Percentiles rank a stretch among this genome's conserved stretches.
These are phyloP conservation scores for Cunninghamia lanceolata DNA, from an alignment of 75 land plant species.

Conservation along the genomic window DNA sequence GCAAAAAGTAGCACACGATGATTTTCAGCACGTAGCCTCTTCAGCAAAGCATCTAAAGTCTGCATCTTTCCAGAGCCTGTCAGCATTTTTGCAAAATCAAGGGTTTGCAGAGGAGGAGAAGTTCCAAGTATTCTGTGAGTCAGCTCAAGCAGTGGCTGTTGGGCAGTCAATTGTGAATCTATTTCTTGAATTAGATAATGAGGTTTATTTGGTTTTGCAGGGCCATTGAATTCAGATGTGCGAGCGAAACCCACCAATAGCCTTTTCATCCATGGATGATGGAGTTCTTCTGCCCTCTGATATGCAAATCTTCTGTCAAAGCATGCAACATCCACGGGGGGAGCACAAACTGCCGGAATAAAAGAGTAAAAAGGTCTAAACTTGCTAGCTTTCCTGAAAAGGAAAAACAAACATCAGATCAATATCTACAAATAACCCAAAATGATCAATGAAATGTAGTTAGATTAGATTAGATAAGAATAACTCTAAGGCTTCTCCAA, in stretches of 20 bases:
- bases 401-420: too few relatives aligned
- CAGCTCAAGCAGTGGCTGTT: constrained; percentile 60
- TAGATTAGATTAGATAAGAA: constrained; percentile 51
- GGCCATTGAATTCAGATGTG: constrained; percentile 90
- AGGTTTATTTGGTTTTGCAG: constrained; percentile 52
- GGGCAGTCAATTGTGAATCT: constrained; percentile 37
- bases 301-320: constrained; percentile 84
- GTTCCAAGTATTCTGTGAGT: constrained; percentile 89
- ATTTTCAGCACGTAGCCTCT: constrained; percentile 72
- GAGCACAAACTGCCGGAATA: constrained; percentile 82
- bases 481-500: constrained; percentile 23
- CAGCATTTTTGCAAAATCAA: constrained; percentile 94
- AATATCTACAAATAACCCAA: neutral
- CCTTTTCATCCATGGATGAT: constrained; percentile 82
- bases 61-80: constrained; percentile 96
- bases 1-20: constrained; percentile 96
- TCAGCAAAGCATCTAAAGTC: constrained; percentile 72
- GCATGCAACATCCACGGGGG: constrained; percentile 71
- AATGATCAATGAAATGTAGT: constrained; percentile 8
- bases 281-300: constrained; percentile 62
- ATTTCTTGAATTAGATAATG: constrained; percentile 68
- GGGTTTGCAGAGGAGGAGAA: constrained; percentile 83
- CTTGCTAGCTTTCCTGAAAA: constrained; percentile 36
- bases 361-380: constrained; percentile 66
- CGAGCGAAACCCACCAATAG: constrained; percentile 84